Conservation (phyloP, 257 asterid species). For the Solanum neorickii region DNA sequence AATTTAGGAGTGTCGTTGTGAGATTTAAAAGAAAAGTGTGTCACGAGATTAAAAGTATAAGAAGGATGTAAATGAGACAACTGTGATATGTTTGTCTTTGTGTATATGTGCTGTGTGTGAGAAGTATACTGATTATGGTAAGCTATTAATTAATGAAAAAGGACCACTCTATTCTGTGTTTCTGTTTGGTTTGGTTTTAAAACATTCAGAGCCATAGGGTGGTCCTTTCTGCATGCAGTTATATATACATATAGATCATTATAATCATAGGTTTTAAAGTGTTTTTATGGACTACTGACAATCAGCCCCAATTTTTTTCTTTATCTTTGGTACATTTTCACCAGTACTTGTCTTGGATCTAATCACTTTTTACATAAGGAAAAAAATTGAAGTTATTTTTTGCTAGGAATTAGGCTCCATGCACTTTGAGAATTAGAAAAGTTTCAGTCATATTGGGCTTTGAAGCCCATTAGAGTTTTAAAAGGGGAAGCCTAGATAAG, state of each 20-base stretch:
- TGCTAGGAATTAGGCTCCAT: neutral
- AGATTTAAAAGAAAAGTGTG: neutral
- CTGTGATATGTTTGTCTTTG: neutral
- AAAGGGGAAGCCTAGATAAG: neutral
- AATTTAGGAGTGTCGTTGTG: neutral
- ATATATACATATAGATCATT: neutral
- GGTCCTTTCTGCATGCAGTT: constrained; percentile 15
- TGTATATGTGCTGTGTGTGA: neutral
- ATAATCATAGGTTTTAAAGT: neutral
- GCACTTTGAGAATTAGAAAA: neutral
- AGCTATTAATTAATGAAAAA: neutral
- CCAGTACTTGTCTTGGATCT: neutral
- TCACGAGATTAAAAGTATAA: neutral
- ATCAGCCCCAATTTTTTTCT: neutral
- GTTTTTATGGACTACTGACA: neutral
- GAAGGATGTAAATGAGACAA: neutral
- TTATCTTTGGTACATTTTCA: neutral
- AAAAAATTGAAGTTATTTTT: too few species aligned
- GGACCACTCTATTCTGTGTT: constrained; percentile 23
- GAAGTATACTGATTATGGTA: neutral
- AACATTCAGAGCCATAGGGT: constrained; percentile 6
- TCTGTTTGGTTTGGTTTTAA: neutral
- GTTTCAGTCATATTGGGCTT: neutral
- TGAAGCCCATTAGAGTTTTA: neutral
- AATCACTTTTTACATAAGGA: neutral